Percentiles rank a stretch among this genome's conserved stretches.
Evolutionary conservation across 1,284 basidiomycete species (phyloP).

Genomic region (Lentinula novae-zelandiae): DNA sequence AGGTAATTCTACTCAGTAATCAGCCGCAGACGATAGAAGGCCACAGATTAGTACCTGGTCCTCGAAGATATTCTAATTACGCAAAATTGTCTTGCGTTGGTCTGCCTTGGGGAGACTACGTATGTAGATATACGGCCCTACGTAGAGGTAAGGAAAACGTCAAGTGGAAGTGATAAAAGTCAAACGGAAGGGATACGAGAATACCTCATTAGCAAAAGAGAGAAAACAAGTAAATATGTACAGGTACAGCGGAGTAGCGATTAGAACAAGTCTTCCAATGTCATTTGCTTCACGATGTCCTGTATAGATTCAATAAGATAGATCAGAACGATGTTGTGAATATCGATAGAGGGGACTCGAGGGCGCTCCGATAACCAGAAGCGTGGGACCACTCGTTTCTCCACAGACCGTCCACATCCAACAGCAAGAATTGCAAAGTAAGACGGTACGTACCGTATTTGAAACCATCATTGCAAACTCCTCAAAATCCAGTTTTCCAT

Average conservation of each 20-base stretch:
- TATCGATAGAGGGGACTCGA: not conserved
- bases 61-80: too few species aligned
- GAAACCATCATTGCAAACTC: constrained; percentile 97
- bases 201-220: not conserved
- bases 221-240: not conserved
- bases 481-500: constrained; percentile 95
- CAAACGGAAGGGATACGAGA: not conserved
- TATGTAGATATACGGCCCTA: too few species aligned
- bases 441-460: constrained; percentile 68
- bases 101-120: too few species aligned
- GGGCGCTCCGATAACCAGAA: not conserved
- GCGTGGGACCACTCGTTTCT: not conserved
- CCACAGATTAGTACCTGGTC: too few species aligned
- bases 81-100: too few species aligned
- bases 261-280: constrained; percentile 88
- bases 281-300: constrained; percentile 99
- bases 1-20: too few species aligned
- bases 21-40: too few species aligned
- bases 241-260: constrained; percentile 3
- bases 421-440: not conserved
- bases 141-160: not conserved
- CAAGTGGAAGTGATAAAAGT: not conserved
- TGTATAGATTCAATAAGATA: constrained; percentile 22
- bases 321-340: not conserved
- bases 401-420: not conserved